Evolutionary conservation across 2,329 filamentous ascomycete genomes (phyloP).

Genomic region (Apiospora saccharicola): DNA sequence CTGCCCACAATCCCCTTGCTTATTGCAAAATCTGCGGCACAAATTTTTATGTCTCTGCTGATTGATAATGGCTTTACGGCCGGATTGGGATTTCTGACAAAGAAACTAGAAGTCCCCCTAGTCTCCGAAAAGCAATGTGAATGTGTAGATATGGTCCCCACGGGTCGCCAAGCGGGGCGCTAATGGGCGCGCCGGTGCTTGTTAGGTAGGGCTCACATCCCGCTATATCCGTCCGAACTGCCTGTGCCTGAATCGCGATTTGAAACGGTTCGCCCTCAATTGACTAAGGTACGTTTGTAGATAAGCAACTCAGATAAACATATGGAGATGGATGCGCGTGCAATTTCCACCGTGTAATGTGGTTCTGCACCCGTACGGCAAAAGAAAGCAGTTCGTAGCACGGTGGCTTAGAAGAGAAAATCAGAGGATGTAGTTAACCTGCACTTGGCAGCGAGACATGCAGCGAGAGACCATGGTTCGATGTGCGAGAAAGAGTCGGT

Average conservation of each 20-base stretch:
- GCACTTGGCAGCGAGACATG: neutral
- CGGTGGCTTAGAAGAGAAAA: neutral
- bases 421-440: neutral
- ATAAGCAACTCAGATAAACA: neutral
- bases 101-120: neutral
- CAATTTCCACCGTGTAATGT: neutral
- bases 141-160: neutral
- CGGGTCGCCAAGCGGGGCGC: neutral
- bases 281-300: neutral
- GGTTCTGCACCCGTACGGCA: neutral
- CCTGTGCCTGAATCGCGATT: conserved; percentile 1
- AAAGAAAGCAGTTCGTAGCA: neutral
- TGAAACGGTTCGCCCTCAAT: neutral
- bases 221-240: neutral
- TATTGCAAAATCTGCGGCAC: conserved; percentile 13
- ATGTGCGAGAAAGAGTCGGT: neutral
- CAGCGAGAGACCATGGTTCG: neutral
- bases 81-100: neutral
- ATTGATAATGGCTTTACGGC: neutral
- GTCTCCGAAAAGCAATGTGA: neutral
- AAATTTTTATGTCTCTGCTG: neutral
- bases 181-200: conserved; percentile 12
- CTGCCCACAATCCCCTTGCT: conserved; percentile 8
- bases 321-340: neutral
- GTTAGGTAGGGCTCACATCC: conserved; percentile 4